These are phyloP conservation scores for Cenchrus americanus DNA, from an alignment of 176 grass and related monocot species.

Conservation along the genomic window DNA sequence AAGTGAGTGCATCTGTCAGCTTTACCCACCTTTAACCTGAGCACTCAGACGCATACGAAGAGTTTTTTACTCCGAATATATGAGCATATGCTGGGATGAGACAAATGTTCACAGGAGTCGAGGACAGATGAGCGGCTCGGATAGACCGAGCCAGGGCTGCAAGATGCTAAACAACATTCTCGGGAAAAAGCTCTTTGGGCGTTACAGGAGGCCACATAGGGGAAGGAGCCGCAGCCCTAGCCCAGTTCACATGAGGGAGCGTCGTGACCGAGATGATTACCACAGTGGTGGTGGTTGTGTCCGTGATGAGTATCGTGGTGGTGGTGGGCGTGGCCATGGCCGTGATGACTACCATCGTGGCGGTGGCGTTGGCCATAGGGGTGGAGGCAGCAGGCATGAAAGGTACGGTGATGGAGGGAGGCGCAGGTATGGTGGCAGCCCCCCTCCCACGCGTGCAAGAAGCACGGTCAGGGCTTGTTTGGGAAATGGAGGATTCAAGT, in stretches of 20 bases:
- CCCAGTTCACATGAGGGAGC: constrained; percentile 40
- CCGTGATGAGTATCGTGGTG: constrained; percentile 37
- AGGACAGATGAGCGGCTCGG: too few relatives aligned
- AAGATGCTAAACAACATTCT: too few relatives aligned
- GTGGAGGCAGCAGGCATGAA: constrained; percentile 56
- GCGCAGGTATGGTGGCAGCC: constrained; percentile 54
- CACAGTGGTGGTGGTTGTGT: constrained; percentile 13
- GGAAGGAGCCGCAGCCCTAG: constrained; percentile 53
- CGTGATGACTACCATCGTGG: constrained; percentile 37
- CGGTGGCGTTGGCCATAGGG: constrained; percentile 26
- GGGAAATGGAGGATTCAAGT: too few relatives aligned
- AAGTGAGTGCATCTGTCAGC: too few relatives aligned
- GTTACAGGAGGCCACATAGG: constrained; percentile 36
- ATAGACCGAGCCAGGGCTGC: too few relatives aligned
- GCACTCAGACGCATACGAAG: too few relatives aligned
- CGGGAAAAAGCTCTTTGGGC: constrained; percentile 49
- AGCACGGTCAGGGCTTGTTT: constrained; percentile 52
- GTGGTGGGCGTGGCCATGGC: neutral
- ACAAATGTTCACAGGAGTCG: too few relatives aligned
- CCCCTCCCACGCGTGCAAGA: constrained; percentile 49
- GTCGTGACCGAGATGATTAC: constrained; percentile 44
- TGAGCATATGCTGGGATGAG: too few relatives aligned
- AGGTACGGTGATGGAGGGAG: constrained; percentile 50
- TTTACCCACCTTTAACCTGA: too few relatives aligned
- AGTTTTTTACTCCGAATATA: too few relatives aligned